Evolutionary conservation across 192 early-diverging fungal species (phyloP), one percentile per base, ranked within the genome.

Genomic region (Coemansia reversa): DNA sequence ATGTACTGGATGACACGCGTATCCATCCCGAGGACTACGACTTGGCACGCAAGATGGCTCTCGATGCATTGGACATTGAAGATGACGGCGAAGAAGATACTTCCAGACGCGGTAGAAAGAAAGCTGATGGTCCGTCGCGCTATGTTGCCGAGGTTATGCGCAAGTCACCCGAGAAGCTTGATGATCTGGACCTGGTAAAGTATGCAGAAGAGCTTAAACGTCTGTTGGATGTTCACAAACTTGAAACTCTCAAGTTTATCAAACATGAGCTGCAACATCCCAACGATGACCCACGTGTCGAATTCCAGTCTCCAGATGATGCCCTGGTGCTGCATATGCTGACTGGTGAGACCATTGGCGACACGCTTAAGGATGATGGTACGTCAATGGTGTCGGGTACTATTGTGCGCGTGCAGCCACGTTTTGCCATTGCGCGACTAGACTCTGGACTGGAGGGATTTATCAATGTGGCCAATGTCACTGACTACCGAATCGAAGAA

Each of bases 21-120:
- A 92, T 99, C 52, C 97, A 98, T 72, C 93, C 93, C 6, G 90
- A 96, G 74, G 92, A 98, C 71, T 99, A 99, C 66, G 90, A 91
- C 30, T 76, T 98, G 42, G 95, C 95, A 1, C 86, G 95, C 29
- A 95, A 99, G 79, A 98, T 98, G 94, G 94, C 92, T 12, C 88
- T 91, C 5, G 95, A 96, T 70, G 94, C 95, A 0, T 76, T 98
- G 51, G 97, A 97, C 69, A 86, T 95, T 56, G 90, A 91, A 53
- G 89, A 89, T 22, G 91, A 92, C 45, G 90, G 76, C 20, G 86
- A 88, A 2, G 87, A 89, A n/a, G 86, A 84, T 29, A 80, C 84
- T n/a, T 83, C 25, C 6, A 20, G 47, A 24, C 65, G 67, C 28
- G 49, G 55, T 30, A 56, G 50, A 39, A 54, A 63, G 51, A 63